Base-by-base conservation (phyloP, 176 grass and related monocot species). In the Cymbopogon citratus region DNA sequence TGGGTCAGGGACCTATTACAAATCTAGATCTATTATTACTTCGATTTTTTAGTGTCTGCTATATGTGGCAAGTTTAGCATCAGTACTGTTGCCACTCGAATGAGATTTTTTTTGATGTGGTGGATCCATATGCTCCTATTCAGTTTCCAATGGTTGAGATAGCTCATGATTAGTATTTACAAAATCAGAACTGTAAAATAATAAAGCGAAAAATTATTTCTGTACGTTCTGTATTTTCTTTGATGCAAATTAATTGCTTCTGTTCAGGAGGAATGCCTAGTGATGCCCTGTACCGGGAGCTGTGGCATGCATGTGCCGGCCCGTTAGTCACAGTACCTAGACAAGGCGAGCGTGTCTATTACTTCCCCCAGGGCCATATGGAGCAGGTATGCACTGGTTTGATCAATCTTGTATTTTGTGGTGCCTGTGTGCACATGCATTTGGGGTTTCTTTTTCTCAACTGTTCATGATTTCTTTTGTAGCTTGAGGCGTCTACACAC, bases 321-420 rank as follows among this genome's bases (percentile, higher is more conserved):
- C 93, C 93, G 7, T 79, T 99, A 24, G 87, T 99, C 84, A 85
- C 85, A 13, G 84, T 99, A 16, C 97, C 97, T 35, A 85, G 79
- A 36, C 78, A 74, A 38, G 93, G 81, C 21, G 97, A 99, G 69
- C 91, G 83, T 5, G 93, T 96, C 12, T 99, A 95, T 84, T 99
- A 99, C 87, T 95, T 96, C 35, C 93, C 97, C 41, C 97, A 99
- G 83, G 97, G 97, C 25, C 97, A 99, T 85, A 91, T 96, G 93
- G 97, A 99, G 70, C 97, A 99, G 97, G 97, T 96, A 87, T 40
- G 79, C 18, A 29, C 51, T 39, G 62, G 41, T 66, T 52, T 65
- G 21, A 36, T 82, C 62, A 38, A 59, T 81, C 10, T 71, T 45
- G 59, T 81, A 11, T 25, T 51, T 29, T 31, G 45, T 18, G 39